Base-by-base conservation (phyloP, 164 flowering plant species). In the Cinnamomum chago region DNA sequence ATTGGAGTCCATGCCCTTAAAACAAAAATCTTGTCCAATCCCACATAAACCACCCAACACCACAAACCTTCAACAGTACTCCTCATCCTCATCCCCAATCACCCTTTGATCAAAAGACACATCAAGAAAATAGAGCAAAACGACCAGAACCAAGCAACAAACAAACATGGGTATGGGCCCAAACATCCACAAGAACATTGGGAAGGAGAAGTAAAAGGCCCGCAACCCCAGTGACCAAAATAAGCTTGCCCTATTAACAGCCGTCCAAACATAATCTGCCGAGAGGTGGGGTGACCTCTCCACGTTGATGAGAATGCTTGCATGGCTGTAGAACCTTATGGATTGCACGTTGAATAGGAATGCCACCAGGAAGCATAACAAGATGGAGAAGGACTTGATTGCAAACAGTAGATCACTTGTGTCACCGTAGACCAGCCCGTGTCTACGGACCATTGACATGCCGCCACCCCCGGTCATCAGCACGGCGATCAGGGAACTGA, bases 141-240 rank as follows among this genome's bases (percentile, higher is more conserved):
- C 60, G n/a, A 89, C 89, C 65, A 91, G 76, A 28, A 86, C 71
- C 17, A 89, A 9, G 76, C 92, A 85, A 60, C 85, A 79, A 15
- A 79, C 5, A 23, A 92, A 84, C 97, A 92, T 91, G 7, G 97
- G 94, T 18, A 94, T 85, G 5, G 98, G 93, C 1, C 98, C 97
- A 77, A 95, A 92, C 22, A 91, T 81, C 98, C 98, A 95, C 72
- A 95, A 58, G 67, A 92, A 89, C 13, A 91, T 74, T 2, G 97
- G 97, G 72, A 91, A 89, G 0, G 98, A 95, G 76, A 92, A 87
- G 81, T 92, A 95, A 77, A 92, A 92, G 3, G 92, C 93, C 1
- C 93, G 72, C 65, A 90, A 69, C 0, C 98, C 98, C 1, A 92
- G 65, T 0, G 97, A 92, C 97, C 97, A 92, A 73, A 91, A 94